Base-by-base conservation (phyloP, 305 asterid genomes). In the Plantago lanceolata region DNA sequence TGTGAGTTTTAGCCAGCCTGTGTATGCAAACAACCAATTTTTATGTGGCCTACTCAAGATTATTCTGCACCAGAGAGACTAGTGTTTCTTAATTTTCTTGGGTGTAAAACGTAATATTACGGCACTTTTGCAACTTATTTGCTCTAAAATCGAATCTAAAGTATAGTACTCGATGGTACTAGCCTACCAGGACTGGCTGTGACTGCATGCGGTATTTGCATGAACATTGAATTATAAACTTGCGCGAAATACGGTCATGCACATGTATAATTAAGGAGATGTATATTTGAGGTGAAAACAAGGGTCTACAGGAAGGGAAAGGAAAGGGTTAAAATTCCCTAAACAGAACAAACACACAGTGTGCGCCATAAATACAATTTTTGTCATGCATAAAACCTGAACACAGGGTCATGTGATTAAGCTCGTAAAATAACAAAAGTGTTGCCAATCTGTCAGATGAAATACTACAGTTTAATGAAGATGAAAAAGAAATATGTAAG, bases 331-430 rank as follows among this genome's bases (percentile, higher is more conserved):
- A 31, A 66, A 72, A 59, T 53, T 55, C 58, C 82, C 74, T 59
- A 66, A 72, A 72, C 52, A 15, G 73, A 70, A 71, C 81, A 70
- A 71, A 72, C 76, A 76, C 24, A 35, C 44, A 66, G 33, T 45
- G 48, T 57, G 61, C 35, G 64, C 24, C 63, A 62, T 37, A 63
- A 63, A 47, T 47, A 68, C 53, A 57, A 52, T 65, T 73, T 57
- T 52, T 47, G 68, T 54, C 59, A 75, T 59, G 79, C 67, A 70
- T 69, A 67, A 61, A 65, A 74, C 65, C 63, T 15, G 40, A 54
- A 13, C 37, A 24, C 7, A 13, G 43, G 15, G 71, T 65, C 96
- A 83, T 77, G 89, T 83, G 90, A 71, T 60, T 57, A 56, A 48
- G 16, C 78, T 64, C 69, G 68, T 71, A 48, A 33, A 33, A 5